Conservation (phyloP, 371 early-diverging fungal species). For the Umbelopsis sp. region DNA sequence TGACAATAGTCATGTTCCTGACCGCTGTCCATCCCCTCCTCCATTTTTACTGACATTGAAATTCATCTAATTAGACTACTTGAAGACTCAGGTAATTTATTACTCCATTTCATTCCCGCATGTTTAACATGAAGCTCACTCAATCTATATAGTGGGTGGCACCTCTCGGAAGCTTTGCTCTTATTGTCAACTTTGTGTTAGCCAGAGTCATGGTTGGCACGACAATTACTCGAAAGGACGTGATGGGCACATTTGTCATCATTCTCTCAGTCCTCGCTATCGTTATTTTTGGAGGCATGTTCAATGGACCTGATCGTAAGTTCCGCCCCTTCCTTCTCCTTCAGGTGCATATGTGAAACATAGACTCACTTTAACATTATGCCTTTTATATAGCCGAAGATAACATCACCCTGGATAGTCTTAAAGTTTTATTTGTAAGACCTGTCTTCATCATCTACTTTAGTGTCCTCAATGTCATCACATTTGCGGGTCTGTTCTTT, state of each 20-base stretch:
- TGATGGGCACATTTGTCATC: slow-evolving; percentile 69
- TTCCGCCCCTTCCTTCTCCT: slow-evolving; percentile 8
- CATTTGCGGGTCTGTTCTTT: slow-evolving; percentile 53
- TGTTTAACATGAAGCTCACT: neutral
- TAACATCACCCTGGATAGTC: slow-evolving; percentile 56
- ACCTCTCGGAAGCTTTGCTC: slow-evolving; percentile 69
- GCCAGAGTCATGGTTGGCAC: slow-evolving; percentile 73
- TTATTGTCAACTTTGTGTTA: slow-evolving; percentile 75
- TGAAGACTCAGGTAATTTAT: slow-evolving; percentile 62
- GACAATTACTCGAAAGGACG: slow-evolving; percentile 65
- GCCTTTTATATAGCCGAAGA: slow-evolving; percentile 46
- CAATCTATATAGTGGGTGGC: slow-evolving; percentile 62
- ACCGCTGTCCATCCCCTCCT: no score
- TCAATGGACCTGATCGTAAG: slow-evolving; percentile 61
- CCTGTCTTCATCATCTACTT: slow-evolving; percentile 70
- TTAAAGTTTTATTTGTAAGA: slow-evolving; percentile 61
- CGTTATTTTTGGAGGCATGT: slow-evolving; percentile 73
- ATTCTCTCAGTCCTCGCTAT: slow-evolving; percentile 68
- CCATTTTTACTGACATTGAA: neutral
- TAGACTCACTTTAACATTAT: slow-evolving; percentile 16
- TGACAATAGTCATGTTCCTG: no score
- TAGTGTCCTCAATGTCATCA: slow-evolving; percentile 59
- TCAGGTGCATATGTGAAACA: slow-evolving; percentile 1
- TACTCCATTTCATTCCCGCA: neutral
- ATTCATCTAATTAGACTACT: slow-evolving; percentile 49